Percentiles rank a stretch among this genome's conserved stretches.
Conservation (phyloP, 1,284 basidiomycete species). For the Cystobasidiaceae sp. region DNA sequence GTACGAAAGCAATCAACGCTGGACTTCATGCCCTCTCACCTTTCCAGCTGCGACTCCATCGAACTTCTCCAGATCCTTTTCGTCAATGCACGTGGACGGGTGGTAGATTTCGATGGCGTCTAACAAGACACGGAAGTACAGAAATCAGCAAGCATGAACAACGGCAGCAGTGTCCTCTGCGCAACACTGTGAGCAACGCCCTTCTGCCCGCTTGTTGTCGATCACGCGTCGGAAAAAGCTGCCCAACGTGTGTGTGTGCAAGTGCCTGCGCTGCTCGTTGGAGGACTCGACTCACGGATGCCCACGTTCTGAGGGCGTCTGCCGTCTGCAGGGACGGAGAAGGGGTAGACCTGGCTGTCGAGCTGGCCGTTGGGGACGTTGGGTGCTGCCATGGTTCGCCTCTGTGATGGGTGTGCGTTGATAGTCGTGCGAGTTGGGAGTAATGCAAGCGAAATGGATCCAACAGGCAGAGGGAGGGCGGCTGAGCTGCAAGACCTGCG, state of each 20-base stretch:
- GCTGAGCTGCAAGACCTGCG: too few relatives aligned
- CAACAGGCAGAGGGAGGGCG: too few relatives aligned
- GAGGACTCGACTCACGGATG: conserved; percentile 29
- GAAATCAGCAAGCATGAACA: not conserved
- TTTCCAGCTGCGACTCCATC: conserved; percentile 94
- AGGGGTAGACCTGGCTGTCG: conserved; percentile 26
- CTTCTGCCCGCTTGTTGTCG: not conserved
- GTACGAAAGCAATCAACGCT: not conserved
- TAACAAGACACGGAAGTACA: conserved; percentile 26
- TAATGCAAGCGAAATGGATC: too few relatives aligned
- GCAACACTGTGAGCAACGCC: not conserved
- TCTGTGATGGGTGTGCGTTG: too few relatives aligned
- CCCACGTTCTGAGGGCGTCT: conserved; percentile 31
- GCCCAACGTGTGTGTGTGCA: not conserved
- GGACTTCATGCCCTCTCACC: not conserved
- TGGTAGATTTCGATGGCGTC: conserved; percentile 60
- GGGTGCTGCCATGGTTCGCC: conserved; percentile 7
- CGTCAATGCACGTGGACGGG: conserved; percentile 66
- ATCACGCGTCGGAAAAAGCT: not conserved
- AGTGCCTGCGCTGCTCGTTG: not conserved
- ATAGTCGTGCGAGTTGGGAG: too few relatives aligned
- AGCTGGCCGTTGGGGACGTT: conserved; percentile 23
- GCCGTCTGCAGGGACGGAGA: conserved; percentile 7
- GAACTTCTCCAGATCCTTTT: conserved; percentile 88
- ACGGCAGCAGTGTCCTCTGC: not conserved